A percentile compares a stretch with the other conserved stretches of the same genome.
These are phyloP conservation scores for Phytophthora kernoviae DNA, from an alignment of 352 stramenopile species.

Conservation along the genomic window DNA sequence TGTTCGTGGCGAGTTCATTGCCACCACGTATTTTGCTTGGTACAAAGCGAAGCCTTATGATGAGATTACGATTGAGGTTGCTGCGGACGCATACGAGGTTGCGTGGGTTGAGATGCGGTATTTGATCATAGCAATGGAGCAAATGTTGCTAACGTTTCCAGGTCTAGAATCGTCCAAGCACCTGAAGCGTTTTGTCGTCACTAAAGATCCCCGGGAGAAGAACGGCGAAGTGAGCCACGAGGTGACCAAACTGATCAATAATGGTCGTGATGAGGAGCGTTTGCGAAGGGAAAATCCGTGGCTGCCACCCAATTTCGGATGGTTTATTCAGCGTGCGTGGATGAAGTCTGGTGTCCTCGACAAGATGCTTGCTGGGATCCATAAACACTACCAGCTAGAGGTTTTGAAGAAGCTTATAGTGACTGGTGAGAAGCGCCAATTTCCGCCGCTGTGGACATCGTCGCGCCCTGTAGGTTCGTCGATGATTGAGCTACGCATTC, in stretches of 20 bases:
- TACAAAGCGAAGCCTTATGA: neutral
- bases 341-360: neutral
- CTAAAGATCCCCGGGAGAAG: neutral
- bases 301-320: conserved; percentile 15
- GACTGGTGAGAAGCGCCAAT: conserved; percentile 1
- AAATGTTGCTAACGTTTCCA: conserved; percentile 4
- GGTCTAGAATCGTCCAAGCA: neutral
- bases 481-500: conserved; percentile 10
- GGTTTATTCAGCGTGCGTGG: conserved; percentile 10
- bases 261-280: neutral
- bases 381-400: neutral
- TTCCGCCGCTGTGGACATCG: conserved; percentile 6
- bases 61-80: conserved; percentile 22
- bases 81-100: conserved; percentile 5
- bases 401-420: conserved; percentile 3
- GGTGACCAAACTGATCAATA: conserved; percentile 1
- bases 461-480: neutral
- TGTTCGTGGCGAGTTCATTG: conserved; percentile 10
- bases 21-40: conserved; percentile 6
- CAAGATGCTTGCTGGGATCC: neutral
- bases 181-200: conserved; percentile 1
- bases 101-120: conserved; percentile 20
- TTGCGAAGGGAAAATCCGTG: neutral
- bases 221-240: neutral
- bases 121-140: conserved; percentile 23